Conservation (phyloP, 805 yeast genomes). For the Saccharomycopsis babjevae region DNA sequence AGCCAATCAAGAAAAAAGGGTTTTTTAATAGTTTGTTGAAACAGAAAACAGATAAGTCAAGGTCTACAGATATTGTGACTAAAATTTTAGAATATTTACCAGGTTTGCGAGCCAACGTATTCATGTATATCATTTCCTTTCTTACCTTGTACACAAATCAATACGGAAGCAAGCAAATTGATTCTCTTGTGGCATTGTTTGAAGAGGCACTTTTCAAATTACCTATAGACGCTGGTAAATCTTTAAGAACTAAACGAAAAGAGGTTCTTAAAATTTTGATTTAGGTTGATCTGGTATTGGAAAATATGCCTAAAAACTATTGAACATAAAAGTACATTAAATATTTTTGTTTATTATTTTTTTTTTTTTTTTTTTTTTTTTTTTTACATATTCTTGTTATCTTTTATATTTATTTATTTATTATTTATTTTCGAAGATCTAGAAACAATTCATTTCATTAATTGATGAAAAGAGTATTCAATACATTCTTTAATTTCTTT, state of each 20-base stretch:
- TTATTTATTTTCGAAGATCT: not conserved
- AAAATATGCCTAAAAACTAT: no score
- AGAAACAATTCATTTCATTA: slow-evolving; percentile 1
- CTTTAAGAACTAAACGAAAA: slow-evolving; percentile 10
- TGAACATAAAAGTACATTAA: no score
- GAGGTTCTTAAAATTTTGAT: slow-evolving; percentile 15
- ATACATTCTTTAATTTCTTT: slow-evolving; percentile 69
- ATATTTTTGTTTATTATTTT: not conserved
- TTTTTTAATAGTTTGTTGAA: slow-evolving; percentile 20
- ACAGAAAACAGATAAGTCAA: slow-evolving; percentile 17
- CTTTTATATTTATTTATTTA: not conserved
- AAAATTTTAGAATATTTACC: slow-evolving; percentile 31
- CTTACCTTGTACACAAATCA: slow-evolving; percentile 26
- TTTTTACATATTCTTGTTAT: not conserved
- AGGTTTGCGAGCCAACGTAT: slow-evolving; percentile 31
- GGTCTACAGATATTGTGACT: slow-evolving; percentile 24
- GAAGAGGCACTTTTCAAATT: slow-evolving; percentile 15
- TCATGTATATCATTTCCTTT: slow-evolving; percentile 32
- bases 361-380: not conserved
- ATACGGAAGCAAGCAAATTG: slow-evolving; percentile 2
- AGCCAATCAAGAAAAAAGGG: slow-evolving; percentile 24
- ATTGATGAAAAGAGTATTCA: slow-evolving; percentile 23
- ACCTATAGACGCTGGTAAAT: slow-evolving; percentile 10
- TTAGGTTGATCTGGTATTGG: not conserved
- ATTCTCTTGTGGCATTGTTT: slow-evolving; percentile 11